Conservation (phyloP, 768 basidiomycete species). For the Tylopilus sp. region DNA sequence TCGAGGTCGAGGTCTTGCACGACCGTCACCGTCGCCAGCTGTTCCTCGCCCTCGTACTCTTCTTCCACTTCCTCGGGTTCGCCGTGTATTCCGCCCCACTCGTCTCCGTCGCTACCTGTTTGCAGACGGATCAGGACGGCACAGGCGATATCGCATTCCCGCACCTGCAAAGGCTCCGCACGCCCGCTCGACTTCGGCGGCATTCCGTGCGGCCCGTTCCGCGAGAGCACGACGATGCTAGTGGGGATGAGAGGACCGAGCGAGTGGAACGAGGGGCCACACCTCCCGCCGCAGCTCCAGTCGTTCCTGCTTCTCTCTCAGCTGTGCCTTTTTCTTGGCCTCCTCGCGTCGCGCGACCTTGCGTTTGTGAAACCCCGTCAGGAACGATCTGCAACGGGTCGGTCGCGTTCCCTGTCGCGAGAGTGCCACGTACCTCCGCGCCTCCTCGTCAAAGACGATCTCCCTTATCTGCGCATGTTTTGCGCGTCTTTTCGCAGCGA, state of each 20-base stretch:
- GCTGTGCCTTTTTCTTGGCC: conserved; percentile 66
- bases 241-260: conserved; percentile 12
- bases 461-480: conserved; percentile 70
- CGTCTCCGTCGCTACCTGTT: conserved; percentile 37
- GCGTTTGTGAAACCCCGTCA: conserved; percentile 92
- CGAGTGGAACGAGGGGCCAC: conserved; percentile 19
- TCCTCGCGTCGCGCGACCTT: conserved; percentile 82
- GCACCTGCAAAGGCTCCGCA: conserved; percentile 53
- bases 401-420: conserved; percentile 13
- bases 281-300: conserved; percentile 79
- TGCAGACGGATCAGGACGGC: conserved; percentile 11
- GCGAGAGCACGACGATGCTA: conserved; percentile 78
- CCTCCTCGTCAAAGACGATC: conserved; percentile 83
- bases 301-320: conserved; percentile 74
- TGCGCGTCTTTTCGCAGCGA: conserved; percentile 66
- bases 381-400: conserved; percentile 60
- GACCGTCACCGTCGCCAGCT: conserved; percentile 85
- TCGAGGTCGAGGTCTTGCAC: conserved; percentile 88
- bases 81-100: conserved; percentile 45
- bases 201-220: conserved; percentile 76
- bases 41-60: conserved; percentile 81
- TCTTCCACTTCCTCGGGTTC: conserved; percentile 45
- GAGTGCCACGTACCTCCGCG: conserved; percentile 55
- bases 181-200: conserved; percentile 70
- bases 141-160: conserved; percentile 7